Conservation (phyloP, 306 rosid genomes). For the Dryas alaskensis region DNA sequence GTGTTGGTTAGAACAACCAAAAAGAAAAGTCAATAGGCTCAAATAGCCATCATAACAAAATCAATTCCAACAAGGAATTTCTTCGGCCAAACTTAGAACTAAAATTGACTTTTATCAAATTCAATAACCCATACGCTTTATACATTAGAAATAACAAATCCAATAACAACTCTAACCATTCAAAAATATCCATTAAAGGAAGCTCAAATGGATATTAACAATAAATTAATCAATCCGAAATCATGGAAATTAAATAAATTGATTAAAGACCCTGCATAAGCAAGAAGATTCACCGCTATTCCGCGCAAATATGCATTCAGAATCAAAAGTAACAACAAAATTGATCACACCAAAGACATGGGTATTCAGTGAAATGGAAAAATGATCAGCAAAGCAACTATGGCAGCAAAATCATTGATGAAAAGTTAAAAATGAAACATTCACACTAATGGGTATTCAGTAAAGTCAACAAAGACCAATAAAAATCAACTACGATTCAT, state of each 20-base stretch:
- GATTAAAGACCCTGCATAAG: neutral
- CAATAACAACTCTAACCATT: neutral
- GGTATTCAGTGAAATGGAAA: conserved; percentile 4
- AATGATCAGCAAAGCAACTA: neutral
- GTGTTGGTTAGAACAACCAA: conserved; percentile 1
- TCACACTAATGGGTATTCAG: conserved; percentile 8
- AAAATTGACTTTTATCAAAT: neutral
- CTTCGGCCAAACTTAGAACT: neutral
- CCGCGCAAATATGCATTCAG: neutral
- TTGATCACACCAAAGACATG: conserved; percentile 18
- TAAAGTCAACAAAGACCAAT: conserved; percentile 6
- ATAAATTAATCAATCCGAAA: conserved; percentile 10
- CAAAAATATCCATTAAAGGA: neutral
- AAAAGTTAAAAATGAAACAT: neutral
- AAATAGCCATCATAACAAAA: conserved; percentile 1
- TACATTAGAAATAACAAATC: conserved; percentile 8
- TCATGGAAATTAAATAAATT: neutral
- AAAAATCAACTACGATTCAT: conserved; percentile 7
- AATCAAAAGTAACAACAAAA: conserved; percentile 1
- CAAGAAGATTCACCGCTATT: neutral
- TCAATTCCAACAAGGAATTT: neutral
- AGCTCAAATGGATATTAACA: neutral
- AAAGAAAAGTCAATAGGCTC: conserved; percentile 25
- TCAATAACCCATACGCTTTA: neutral
- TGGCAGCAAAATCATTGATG: conserved; percentile 2